phyloP scores from a whole-genome alignment of 2,329 filamentous ascomycete genomes.

The Neopestalotiopsis rosae region DNA sequence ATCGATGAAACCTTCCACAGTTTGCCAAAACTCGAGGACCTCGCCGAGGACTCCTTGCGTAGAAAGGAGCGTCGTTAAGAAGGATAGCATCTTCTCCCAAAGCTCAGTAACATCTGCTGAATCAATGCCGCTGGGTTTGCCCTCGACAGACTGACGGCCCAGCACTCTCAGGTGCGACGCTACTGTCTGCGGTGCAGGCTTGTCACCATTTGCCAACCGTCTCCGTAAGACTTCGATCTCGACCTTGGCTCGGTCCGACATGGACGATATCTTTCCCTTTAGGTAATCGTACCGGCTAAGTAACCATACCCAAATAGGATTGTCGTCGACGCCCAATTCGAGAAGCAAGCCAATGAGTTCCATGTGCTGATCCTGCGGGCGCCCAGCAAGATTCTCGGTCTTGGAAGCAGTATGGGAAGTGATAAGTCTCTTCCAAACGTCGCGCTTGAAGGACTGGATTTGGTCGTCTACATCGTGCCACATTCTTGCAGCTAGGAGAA shows the following conservation, averaged over 20 bases:
- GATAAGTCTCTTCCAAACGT: conserved; percentile 83
- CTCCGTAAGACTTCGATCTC: conserved; percentile 92
- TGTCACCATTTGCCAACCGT: conserved; percentile 75
- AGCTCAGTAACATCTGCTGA: conserved; percentile 81
- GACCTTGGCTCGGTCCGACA: conserved; percentile 84
- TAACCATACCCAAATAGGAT: conserved; percentile 96
- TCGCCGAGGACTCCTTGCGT: conserved; percentile 84
- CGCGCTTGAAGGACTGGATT: conserved; percentile 84
- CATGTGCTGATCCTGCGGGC: conserved; percentile 83
- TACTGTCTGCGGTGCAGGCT: conserved; percentile 70
- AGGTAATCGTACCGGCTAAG: conserved; percentile 87
- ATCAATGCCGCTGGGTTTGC: conserved; percentile 71
- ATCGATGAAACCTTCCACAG: conserved; percentile 85
- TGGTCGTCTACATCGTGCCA: conserved; percentile 94
- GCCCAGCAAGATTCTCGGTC: conserved; percentile 52
- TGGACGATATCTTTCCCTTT: conserved; percentile 80
- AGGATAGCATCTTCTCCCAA: conserved; percentile 87
- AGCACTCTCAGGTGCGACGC: conserved; percentile 80
- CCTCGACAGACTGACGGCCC: conserved; percentile 68
- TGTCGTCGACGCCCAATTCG: conserved; percentile 94
- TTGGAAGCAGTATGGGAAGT: conserved; percentile 65
- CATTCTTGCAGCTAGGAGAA: conserved; percentile 89
- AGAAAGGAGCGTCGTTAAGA: conserved; percentile 76
- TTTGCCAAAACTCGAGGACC: conserved; percentile 93
- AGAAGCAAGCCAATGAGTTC: conserved; percentile 86